Conservation (phyloP, 2,329 filamentous ascomycete species). For the Rutstroemia sp. region DNA sequence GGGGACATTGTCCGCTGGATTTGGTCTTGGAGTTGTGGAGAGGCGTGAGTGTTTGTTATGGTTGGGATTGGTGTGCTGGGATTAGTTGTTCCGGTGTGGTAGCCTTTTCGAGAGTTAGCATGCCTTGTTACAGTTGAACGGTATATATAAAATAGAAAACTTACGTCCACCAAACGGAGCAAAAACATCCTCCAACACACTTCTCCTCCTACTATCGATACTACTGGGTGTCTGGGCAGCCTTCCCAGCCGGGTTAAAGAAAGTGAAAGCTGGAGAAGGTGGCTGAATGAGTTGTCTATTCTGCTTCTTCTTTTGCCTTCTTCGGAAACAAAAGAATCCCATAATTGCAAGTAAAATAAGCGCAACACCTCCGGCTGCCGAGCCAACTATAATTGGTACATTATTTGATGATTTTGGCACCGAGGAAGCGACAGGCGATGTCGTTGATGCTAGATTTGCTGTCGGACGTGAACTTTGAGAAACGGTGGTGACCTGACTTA, state of each 20-base stretch:
- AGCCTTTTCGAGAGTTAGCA: background rate
- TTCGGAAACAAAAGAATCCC: slow-evolving; percentile 1
- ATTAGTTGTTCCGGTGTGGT: background rate
- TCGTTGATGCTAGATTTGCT: background rate
- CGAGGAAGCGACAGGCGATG: background rate
- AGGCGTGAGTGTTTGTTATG: background rate
- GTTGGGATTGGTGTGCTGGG: background rate
- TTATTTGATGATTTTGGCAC: background rate
- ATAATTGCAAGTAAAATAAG: slow-evolving; percentile 1
- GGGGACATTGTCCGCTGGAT: background rate
- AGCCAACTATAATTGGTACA: background rate
- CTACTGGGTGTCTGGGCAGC: background rate
- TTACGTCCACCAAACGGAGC: slow-evolving; percentile 1
- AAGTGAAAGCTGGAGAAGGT: background rate
- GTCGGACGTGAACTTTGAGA: background rate
- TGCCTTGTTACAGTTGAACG: no score
- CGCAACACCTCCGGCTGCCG: background rate
- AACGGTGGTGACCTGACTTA: background rate
- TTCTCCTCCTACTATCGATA: background rate
- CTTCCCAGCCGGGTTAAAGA: slow-evolving; percentile 4
- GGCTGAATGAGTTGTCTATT: background rate
- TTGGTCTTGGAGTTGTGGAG: background rate
- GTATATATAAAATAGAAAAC: background rate
- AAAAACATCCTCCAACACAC: slow-evolving; percentile 1
- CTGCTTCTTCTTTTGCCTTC: slow-evolving; percentile 5